A percentile compares a stretch with the other conserved stretches of the same genome.
Conservation (phyloP, 192 early-diverging fungal genomes). For the Podila horticola region DNA sequence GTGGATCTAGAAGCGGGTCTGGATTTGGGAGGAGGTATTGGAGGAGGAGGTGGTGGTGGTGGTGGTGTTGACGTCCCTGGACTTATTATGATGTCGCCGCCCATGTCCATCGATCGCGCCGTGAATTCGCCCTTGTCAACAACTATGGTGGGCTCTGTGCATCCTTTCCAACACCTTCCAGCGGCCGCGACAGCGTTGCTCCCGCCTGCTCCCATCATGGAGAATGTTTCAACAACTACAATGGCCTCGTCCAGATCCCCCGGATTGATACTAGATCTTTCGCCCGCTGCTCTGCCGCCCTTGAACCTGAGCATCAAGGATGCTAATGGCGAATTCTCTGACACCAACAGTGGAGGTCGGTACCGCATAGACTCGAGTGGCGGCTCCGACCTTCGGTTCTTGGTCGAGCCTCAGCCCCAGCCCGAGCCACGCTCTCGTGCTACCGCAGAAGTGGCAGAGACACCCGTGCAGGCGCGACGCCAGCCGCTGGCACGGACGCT, state of each 20-base stretch:
- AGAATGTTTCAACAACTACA: not conserved
- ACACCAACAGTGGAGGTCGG: not conserved
- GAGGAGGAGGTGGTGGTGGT: not conserved
- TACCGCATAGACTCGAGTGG: conserved; percentile 1
- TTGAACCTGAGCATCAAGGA: not conserved
- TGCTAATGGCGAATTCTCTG: not conserved
- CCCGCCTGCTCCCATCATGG: conserved; percentile 1
- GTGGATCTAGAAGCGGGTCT: no score
- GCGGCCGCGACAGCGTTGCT: conserved; percentile 1
- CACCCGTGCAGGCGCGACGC: conserved; percentile 1
- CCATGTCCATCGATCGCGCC: no score
- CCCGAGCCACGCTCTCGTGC: conserved; percentile 20
- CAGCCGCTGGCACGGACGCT: not conserved
- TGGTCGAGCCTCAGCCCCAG: conserved; percentile 15
- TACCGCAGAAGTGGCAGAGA: not conserved
- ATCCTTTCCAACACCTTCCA: not conserved
- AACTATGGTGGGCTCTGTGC: not conserved
- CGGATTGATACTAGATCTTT: not conserved
- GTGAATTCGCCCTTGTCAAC: no score
- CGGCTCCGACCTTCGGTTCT: conserved; percentile 20
- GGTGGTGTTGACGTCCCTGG: not conserved
- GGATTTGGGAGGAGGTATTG: conserved; percentile 1
- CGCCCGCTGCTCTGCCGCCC: not conserved
- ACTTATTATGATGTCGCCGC: no score
- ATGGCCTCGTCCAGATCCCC: not conserved